These are phyloP conservation scores for Chaetothyriales sp. DNA, from an alignment of 2,329 filamentous ascomycete genomes.

Conservation along the genomic window DNA sequence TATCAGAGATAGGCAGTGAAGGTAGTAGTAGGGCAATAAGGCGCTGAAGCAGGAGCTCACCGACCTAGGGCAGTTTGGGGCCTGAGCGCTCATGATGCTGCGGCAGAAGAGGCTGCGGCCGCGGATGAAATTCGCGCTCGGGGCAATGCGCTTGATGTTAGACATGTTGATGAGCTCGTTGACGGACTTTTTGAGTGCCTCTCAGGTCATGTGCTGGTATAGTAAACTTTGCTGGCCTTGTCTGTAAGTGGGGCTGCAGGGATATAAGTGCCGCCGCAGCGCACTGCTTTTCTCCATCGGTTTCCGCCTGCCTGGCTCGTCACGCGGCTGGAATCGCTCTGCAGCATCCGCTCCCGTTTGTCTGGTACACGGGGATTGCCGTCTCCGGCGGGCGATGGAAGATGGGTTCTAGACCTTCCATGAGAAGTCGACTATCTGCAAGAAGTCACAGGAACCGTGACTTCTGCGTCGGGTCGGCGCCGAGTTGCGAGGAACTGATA, in stretches of 20 bases:
- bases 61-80: slow-evolving; percentile 86
- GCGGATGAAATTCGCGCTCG: slow-evolving; percentile 81
- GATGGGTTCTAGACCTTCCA: not conserved
- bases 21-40: slow-evolving; percentile 77
- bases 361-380: slow-evolving; percentile 37
- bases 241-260: slow-evolving; percentile 91
- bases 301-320: slow-evolving; percentile 34
- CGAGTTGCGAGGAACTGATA: no score
- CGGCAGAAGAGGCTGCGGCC: slow-evolving; percentile 87
- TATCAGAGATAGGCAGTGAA: slow-evolving; percentile 95
- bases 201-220: slow-evolving; percentile 90
- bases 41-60: slow-evolving; percentile 74
- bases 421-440: no score
- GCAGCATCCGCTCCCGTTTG: slow-evolving; percentile 38
- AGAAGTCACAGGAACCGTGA: no score
- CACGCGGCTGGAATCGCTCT: slow-evolving; percentile 42
- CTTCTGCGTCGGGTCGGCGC: no score
- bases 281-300: slow-evolving; percentile 61
- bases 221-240: slow-evolving; percentile 84
- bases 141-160: slow-evolving; percentile 95
- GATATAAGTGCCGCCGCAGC: slow-evolving; percentile 95
- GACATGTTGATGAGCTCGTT: slow-evolving; percentile 95
- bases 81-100: slow-evolving; percentile 97
- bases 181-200: slow-evolving; percentile 95
- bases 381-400: slow-evolving; percentile 19